phyloP scores from a whole-genome alignment of 2,329 filamentous ascomycete species.

The Alternaria postmessia region DNA sequence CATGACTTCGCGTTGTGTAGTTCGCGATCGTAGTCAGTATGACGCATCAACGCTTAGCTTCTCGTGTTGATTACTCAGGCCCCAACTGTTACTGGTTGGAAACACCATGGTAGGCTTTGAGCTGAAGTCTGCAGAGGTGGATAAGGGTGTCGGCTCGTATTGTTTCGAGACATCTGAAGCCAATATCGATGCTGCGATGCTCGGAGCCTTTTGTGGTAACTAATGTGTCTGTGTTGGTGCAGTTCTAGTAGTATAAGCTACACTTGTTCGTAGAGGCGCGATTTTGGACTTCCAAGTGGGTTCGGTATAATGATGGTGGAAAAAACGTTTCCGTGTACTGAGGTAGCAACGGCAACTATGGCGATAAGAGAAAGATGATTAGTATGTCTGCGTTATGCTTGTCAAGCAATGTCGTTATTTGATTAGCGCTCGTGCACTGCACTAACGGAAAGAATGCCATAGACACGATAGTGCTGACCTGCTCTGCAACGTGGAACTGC shows the following conservation, averaged over 20 bases:
- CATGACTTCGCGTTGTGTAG: constrained; percentile 37
- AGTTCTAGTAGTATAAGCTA: neutral
- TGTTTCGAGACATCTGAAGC: neutral
- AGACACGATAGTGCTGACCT: neutral
- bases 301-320: neutral
- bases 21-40: constrained; percentile 8
- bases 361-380: neutral
- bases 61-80: constrained; percentile 5
- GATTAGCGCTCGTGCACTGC: neutral
- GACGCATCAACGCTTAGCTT: constrained; percentile 7
- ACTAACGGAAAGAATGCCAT: neutral
- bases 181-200: neutral
- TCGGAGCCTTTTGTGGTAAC: neutral
- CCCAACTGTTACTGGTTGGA: constrained; percentile 7
- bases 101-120: neutral
- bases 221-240: neutral
- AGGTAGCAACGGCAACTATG: neutral
- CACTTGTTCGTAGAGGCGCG: neutral
- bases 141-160: neutral
- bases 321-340: neutral
- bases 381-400: neutral
- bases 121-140: neutral
- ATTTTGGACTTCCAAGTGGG: neutral
- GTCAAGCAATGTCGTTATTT: too few relatives aligned
- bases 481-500: neutral